phyloP scores from a whole-genome alignment of 345 rosid species.

The Rhodomyrtus tomentosa region DNA sequence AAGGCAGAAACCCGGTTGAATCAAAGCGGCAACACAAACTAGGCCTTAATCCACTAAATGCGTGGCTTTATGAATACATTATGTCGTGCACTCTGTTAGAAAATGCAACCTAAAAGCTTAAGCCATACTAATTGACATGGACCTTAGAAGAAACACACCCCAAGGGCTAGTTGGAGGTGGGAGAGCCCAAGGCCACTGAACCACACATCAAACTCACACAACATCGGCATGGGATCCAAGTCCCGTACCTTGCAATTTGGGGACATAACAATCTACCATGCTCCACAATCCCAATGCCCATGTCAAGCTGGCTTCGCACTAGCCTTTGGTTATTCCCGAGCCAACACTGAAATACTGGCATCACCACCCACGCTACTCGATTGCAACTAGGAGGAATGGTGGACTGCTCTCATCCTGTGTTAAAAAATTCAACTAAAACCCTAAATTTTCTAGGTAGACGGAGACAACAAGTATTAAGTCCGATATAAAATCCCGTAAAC shows the following conservation, averaged over 20 bases:
- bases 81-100: neutral
- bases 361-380: neutral
- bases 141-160: neutral
- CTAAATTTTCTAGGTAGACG: neutral
- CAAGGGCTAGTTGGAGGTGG: neutral
- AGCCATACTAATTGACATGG: neutral
- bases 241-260: neutral
- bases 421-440: neutral
- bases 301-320: neutral
- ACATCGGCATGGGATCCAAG: neutral
- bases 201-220: neutral
- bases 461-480: neutral
- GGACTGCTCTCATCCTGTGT: neutral
- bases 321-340: neutral
- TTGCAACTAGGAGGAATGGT: neutral
- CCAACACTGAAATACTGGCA: neutral
- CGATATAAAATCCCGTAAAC: neutral
- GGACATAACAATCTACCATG: neutral
- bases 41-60: neutral
- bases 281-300: neutral
- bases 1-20: neutral
- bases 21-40: neutral
- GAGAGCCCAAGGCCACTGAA: neutral
- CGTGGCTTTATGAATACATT: neutral
- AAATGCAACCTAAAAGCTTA: neutral